Percentiles rank a stretch among this genome's conserved stretches.
phyloP scores from a whole-genome alignment of 2,329 filamentous ascomycete species.

The Ophiostoma australiae region DNA sequence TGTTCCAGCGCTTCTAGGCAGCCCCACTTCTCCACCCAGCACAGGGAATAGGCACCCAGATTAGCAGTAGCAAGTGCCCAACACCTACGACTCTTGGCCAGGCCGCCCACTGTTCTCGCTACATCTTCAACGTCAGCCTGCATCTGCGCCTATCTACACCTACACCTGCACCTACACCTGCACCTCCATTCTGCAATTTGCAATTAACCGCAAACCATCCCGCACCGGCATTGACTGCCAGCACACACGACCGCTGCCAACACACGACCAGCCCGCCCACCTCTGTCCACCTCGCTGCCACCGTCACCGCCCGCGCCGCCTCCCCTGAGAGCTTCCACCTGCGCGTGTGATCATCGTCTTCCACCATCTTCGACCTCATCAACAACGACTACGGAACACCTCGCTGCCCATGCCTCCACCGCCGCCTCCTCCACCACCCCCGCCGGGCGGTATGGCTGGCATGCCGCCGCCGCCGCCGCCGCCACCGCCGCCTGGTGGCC shows the following conservation, averaged over 20 bases:
- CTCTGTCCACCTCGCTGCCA: not conserved
- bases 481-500: conserved; percentile 60
- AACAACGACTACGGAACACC: not conserved
- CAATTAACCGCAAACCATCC: not conserved
- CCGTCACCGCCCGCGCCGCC: not conserved
- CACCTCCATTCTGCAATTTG: not conserved
- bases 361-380: not conserved
- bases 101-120: not conserved
- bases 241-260: not conserved
- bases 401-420: conserved; percentile 26
- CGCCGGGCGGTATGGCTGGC: conserved; percentile 24
- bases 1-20: conserved; percentile 12
- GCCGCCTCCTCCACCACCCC: conserved; percentile 27
- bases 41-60: conserved; percentile 5
- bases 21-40: conserved; percentile 20
- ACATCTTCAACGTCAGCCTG: not conserved
- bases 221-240: not conserved
- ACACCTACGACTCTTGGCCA: not conserved
- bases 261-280: not conserved
- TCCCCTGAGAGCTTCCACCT: conserved; percentile 4
- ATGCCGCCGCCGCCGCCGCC: conserved; percentile 44
- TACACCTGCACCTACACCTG: too few relatives aligned
- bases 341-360: not conserved
- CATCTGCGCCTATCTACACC: not conserved
- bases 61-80: not conserved